These are phyloP conservation scores for Gamsiella multidivaricata DNA, from an alignment of 192 early-diverging fungal genomes.

Conservation along the genomic window DNA sequence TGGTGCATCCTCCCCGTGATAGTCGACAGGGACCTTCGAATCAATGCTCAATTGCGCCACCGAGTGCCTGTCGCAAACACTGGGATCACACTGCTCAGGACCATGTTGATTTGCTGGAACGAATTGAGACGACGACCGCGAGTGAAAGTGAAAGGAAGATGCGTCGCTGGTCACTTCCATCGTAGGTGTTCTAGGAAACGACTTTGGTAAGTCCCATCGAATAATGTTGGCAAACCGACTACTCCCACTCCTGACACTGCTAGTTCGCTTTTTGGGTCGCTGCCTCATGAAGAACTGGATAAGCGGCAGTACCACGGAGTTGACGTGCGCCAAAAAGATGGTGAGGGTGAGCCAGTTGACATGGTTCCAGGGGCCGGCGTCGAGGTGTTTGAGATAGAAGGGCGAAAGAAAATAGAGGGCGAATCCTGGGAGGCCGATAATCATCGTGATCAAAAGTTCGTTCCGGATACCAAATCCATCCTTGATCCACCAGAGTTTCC, in stretches of 20 bases:
- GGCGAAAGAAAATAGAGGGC: conserved; percentile 46
- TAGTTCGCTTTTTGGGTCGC: conserved; percentile 16
- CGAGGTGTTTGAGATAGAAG: conserved; percentile 29
- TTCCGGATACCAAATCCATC: conserved; percentile 52
- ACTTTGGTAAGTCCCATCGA: conserved; percentile 30
- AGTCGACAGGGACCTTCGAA: background rate
- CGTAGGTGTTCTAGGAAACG: conserved; percentile 11
- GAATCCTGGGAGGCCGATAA: conserved; percentile 42
- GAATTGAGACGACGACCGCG: conserved; percentile 9
- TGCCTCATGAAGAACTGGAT: conserved; percentile 38
- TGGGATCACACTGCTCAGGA: background rate
- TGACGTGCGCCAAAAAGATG: conserved; percentile 40
- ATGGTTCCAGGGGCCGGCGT: conserved; percentile 45
- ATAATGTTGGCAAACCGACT: conserved; percentile 23
- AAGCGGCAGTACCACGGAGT: conserved; percentile 37
- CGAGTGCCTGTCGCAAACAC: background rate
- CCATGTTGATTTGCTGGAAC: background rate
- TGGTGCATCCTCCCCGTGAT: background rate
- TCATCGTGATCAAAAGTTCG: conserved; percentile 43
- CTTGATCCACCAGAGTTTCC: conserved; percentile 50
- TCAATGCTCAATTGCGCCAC: background rate
- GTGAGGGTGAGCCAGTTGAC: conserved; percentile 44
- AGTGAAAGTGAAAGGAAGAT: conserved; percentile 14
- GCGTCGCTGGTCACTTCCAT: conserved; percentile 16
- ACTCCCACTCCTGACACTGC: background rate